Conservation (phyloP, 2,329 filamentous ascomycete genomes). For the Colletotrichum trifolii region DNA sequence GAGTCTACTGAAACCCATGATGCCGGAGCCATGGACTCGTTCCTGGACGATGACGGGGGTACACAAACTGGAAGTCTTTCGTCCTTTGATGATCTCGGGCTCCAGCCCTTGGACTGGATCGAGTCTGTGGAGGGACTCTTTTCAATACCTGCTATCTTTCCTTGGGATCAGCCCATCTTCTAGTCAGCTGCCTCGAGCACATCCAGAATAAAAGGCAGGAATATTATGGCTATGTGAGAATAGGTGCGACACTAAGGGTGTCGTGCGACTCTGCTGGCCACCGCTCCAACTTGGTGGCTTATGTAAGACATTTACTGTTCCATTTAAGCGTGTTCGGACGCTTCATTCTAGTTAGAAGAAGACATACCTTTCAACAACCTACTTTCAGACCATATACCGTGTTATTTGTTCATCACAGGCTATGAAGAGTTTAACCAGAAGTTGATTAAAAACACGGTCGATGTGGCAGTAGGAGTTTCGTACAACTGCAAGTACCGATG, state of each 20-base stretch:
- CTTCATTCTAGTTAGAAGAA: too few relatives aligned
- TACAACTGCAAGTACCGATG: too few relatives aligned
- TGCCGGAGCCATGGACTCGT: not conserved
- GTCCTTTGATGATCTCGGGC: slow-evolving; percentile 4
- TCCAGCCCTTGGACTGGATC: slow-evolving; percentile 17
- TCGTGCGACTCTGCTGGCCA: too few relatives aligned
- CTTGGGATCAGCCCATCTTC: slow-evolving; percentile 17
- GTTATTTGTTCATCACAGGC: too few relatives aligned
- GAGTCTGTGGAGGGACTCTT: slow-evolving; percentile 12
- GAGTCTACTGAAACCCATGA: not conserved
- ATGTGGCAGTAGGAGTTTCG: too few relatives aligned
- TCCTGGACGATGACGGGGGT: not conserved
- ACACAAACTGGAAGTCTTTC: slow-evolving; percentile 1
- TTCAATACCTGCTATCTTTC: slow-evolving; percentile 7
- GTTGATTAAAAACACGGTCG: not conserved
- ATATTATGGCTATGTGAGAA: not conserved
- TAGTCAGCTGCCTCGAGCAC: not conserved
- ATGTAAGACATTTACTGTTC: too few relatives aligned
- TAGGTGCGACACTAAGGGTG: too few relatives aligned
- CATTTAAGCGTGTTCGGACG: too few relatives aligned
- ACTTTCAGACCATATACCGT: too few relatives aligned
- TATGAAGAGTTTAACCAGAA: not conserved
- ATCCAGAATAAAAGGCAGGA: not conserved
- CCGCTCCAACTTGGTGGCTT: too few relatives aligned
- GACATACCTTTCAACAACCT: too few relatives aligned